Conservation (phyloP, 2,329 filamentous ascomycete species). For the Atkinsonella texensis region DNA sequence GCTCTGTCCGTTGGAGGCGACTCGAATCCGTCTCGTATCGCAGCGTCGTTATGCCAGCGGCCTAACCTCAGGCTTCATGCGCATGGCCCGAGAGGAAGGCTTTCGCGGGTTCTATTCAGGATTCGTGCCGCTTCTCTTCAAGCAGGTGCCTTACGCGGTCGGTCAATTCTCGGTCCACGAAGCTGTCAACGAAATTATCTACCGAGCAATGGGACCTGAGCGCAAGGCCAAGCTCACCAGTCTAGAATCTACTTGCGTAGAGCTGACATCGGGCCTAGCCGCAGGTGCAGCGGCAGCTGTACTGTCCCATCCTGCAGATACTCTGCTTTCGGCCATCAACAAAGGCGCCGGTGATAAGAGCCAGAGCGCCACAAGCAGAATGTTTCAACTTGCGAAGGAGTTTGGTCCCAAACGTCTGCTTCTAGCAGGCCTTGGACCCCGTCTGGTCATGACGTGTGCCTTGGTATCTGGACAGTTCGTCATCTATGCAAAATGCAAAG, state of each 20-base stretch:
- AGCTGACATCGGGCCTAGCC: constrained; percentile 74
- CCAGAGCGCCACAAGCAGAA: constrained; percentile 35
- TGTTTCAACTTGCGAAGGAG: constrained; percentile 39
- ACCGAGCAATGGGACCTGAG: constrained; percentile 51
- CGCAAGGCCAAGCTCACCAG: constrained; percentile 56
- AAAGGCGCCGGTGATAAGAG: constrained; percentile 38
- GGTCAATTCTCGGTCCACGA: constrained; percentile 92
- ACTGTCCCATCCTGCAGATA: constrained; percentile 79
- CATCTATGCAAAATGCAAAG: constrained; percentile 43
- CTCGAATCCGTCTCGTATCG: constrained; percentile 64
- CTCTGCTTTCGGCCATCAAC: constrained; percentile 42
- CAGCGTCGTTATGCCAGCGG: constrained; percentile 67
- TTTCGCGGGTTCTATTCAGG: constrained; percentile 79
- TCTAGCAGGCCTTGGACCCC: constrained; percentile 35
- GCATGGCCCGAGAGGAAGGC: constrained; percentile 66
- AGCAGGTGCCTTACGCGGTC: constrained; percentile 89
- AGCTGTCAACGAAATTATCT: constrained; percentile 70
- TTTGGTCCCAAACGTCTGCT: constrained; percentile 38
- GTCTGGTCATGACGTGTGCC: constrained; percentile 41
- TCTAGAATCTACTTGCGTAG: constrained; percentile 66
- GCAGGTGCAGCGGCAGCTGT: constrained; percentile 83
- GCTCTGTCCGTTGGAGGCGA: constrained; percentile 85
- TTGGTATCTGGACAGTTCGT: constrained; percentile 42
- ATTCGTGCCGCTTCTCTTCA: constrained; percentile 76
- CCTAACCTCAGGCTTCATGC: constrained; percentile 58